phyloP scores from a whole-genome alignment of 225 moss, liverwort and hornwort species.

The Pseudisothecium myosuroides region DNA sequence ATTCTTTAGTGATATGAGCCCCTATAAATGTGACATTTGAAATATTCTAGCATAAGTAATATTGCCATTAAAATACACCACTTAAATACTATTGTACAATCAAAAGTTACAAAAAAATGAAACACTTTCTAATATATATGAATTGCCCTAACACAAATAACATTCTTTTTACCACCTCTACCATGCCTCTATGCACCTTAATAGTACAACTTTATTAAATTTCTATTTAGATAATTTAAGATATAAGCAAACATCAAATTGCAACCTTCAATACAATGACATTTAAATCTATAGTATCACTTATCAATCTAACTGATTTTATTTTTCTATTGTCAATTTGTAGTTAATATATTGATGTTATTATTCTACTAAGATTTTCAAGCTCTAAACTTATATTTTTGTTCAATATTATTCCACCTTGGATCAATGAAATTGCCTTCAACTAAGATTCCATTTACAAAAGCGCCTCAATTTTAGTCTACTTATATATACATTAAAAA shows the following conservation, averaged over 20 bases:
- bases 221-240: neutral
- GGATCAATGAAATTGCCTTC: neutral
- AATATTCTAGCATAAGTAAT: neutral
- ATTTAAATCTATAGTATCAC: neutral
- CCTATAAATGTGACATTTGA: neutral
- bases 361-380: neutral
- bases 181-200: neutral
- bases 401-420: neutral
- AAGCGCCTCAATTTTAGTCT: neutral
- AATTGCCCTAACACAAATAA: neutral
- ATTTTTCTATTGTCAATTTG: neutral
- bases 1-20: neutral
- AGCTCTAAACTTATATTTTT: neutral
- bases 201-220: neutral
- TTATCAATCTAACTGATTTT: rapidly evolving
- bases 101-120: neutral
- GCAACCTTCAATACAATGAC: neutral
- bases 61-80: neutral
- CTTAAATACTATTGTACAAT: neutral
- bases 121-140: neutral
- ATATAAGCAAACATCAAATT: neutral
- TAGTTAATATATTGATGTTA: neutral
- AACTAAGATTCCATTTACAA: neutral
- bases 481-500: neutral
- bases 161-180: neutral